Evolutionary conservation across 768 basidiomycete species (phyloP).

Genomic region (Amanita fuliginea): DNA sequence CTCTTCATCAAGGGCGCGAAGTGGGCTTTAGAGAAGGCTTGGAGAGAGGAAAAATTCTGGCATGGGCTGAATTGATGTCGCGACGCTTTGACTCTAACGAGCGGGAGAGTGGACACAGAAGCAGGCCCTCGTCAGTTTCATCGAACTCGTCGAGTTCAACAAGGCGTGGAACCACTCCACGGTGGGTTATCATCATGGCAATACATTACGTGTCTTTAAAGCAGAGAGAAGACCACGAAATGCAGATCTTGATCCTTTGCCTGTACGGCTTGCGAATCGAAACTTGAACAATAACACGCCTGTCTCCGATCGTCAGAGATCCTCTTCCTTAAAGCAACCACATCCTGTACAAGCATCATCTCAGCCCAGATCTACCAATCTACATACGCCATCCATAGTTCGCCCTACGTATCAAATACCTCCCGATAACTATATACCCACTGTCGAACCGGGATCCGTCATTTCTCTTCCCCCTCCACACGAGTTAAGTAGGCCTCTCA

Average conservation of each 20-base stretch:
- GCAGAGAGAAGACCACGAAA: background rate
- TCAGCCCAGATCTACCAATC: conserved; percentile 8
- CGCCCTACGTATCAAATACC: conserved; percentile 21
- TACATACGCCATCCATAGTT: conserved; percentile 13
- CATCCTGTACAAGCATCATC: conserved; percentile 9
- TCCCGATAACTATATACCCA: conserved; percentile 42
- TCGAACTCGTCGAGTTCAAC: background rate
- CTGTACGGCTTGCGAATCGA: background rate
- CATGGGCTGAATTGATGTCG: conserved; percentile 1
- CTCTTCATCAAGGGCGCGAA: conserved; percentile 42
- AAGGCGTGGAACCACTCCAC: background rate
- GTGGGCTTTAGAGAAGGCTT: conserved; percentile 41
- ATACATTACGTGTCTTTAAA: background rate
- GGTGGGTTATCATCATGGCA: background rate
- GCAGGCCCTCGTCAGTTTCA: background rate
- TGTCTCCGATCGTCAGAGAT: background rate
- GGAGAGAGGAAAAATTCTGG: conserved; percentile 17
- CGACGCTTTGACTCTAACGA: background rate
- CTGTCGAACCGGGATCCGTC: conserved; percentile 22
- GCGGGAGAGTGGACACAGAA: background rate
- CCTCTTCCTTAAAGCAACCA: conserved; percentile 2
- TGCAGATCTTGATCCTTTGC: background rate
- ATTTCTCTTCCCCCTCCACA: conserved; percentile 43
- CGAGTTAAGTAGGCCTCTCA: conserved; percentile 23
- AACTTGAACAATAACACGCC: background rate